Evolutionary conservation across 2,329 filamentous ascomycete species (phyloP), one percentile per base, ranked within the genome.

Genomic region (Ilyonectria destructans): DNA sequence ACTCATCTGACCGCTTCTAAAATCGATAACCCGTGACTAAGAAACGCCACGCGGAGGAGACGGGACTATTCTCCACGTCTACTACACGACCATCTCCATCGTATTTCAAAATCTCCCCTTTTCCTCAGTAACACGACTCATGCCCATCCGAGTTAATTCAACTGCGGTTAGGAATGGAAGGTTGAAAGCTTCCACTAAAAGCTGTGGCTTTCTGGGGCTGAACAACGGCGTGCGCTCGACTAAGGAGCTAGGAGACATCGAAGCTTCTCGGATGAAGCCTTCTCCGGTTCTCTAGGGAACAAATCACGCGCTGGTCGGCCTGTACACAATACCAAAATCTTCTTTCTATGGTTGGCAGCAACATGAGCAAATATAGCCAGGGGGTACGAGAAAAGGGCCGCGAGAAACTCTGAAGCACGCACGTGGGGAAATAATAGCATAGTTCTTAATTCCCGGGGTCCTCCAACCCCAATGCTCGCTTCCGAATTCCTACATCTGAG

Each of bases 11-110:
- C 49, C 48, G 46, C 51, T 40, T 43, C 26, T 40, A 46, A 62
- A 65, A 64, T 68, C 61, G 57, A 69, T 68, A 69, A 66, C 62
- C 61, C 65, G 49, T 55, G 31, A 60, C 64, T 46, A 33, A 55
- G 43, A 31, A 60, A 51, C 66, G 71, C 70, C 69, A 69, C 71
- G 57, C 70, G 56, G 55, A 59, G 49, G 29, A 12, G 15, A 35
- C 35, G 57, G 45, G 21, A 51, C 46, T 31, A 29, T 35, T 56
- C 61, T 61, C 21, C 15, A 33, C 17, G 55, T 29, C n/a, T 13
- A 2, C n/a, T 52, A 13, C 46, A 33, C 48, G 17, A 26, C 46
- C 40, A 51, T 21, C 43, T 54, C 15, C 19, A 52, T 17, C 23
- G 17, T 26, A 49, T 35, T 19, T 43, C 19, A 31, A 37, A 19